Evolutionary conservation across 2,329 filamentous ascomycete genomes (phyloP).

Genomic region (Cordyceps javanica): DNA sequence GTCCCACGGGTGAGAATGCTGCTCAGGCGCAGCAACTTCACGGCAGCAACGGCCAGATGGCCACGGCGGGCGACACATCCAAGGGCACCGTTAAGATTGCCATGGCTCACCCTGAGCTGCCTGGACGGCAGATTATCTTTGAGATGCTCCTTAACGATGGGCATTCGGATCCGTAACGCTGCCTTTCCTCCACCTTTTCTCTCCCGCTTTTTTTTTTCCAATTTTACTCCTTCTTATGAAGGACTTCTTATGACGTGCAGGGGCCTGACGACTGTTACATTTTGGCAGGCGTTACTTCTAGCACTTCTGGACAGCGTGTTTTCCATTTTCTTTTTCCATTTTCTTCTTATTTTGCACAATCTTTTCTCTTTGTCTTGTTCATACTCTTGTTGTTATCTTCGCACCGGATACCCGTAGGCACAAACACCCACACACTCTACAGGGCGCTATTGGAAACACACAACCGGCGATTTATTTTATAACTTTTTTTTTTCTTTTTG

Average conservation of each 20-base stretch:
- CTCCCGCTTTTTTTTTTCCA: neutral
- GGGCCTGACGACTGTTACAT: neutral
- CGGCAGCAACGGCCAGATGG: constrained; percentile 29
- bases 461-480: neutral
- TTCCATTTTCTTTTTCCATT: neutral
- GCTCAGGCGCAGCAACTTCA: constrained; percentile 26
- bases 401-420: neutral
- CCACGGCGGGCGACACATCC: constrained; percentile 38
- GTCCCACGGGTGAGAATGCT: constrained; percentile 48
- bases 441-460: neutral
- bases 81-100: constrained; percentile 85
- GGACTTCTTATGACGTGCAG: neutral
- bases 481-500: no score
- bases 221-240: neutral
- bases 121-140: constrained; percentile 79
- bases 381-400: neutral
- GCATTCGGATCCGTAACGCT: constrained; percentile 45
- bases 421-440: neutral
- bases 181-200: neutral
- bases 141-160: constrained; percentile 92
- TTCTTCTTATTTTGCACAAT: neutral
- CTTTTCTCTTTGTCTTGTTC: no score
- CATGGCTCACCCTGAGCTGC: constrained; percentile 87
- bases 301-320: neutral
- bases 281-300: neutral